Percentiles rank a stretch among this genome's conserved stretches.
phyloP scores from a whole-genome alignment of 345 rosid species.

The Bruguiera gymnorhiza region DNA sequence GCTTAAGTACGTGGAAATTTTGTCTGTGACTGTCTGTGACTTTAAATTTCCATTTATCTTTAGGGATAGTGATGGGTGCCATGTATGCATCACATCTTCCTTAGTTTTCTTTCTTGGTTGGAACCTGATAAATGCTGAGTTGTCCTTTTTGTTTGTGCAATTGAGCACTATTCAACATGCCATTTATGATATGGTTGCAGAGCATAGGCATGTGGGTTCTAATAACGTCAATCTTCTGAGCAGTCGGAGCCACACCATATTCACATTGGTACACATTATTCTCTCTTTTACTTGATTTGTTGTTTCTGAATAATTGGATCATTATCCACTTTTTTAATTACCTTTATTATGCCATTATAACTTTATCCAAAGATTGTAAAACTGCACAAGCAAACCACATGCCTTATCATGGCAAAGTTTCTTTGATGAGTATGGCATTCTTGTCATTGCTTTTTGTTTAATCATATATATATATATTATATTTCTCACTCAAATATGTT shows the following conservation, averaged over 20 bases:
- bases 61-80: too few relatives aligned
- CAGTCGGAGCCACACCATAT: constrained; percentile 97
- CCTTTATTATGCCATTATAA: neutral
- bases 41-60: too few relatives aligned
- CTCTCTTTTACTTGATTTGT: neutral
- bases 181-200: constrained; percentile 41
- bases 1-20: too few relatives aligned
- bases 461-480: constrained; percentile 1
- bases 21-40: too few relatives aligned
- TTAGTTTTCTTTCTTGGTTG: too few relatives aligned
- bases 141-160: constrained; percentile 5
- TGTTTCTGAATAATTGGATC: neutral
- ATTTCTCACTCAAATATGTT: constrained; percentile 8
- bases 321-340: neutral
- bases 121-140: neutral
- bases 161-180: constrained; percentile 15
- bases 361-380: constrained; percentile 5
- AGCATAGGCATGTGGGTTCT: constrained; percentile 91
- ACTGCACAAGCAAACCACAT: neutral
- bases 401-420: constrained; percentile 1
- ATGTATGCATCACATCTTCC: too few relatives aligned
- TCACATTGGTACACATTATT: constrained; percentile 55
- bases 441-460: neutral
- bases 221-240: constrained; percentile 90
- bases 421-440: neutral